A percentile compares a stretch with the other conserved stretches of the same genome.
These are phyloP conservation scores for Naganishia randhawae DNA, from an alignment of 768 basidiomycete genomes.

Conservation along the genomic window DNA sequence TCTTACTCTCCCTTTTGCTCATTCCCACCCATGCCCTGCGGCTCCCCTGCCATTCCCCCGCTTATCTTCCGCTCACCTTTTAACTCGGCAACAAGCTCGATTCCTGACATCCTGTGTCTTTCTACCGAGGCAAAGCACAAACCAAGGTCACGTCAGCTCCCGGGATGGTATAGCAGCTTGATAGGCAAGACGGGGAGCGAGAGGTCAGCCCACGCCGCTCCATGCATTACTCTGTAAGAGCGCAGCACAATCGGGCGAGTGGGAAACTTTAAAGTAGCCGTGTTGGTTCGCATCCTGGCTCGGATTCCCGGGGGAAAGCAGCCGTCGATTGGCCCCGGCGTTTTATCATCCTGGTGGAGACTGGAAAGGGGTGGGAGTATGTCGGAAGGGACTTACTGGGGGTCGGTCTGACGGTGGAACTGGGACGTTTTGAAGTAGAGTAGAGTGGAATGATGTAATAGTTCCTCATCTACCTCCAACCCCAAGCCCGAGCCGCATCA, in stretches of 20 bases:
- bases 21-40: not conserved
- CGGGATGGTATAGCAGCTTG: no score
- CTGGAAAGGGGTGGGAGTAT: no score
- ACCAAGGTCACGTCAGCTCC: not conserved
- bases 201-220: no score
- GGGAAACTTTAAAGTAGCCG: not conserved
- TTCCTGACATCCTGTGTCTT: constrained; percentile 33
- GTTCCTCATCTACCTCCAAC: no score
- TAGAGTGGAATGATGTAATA: no score
- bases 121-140: not conserved
- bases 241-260: not conserved
- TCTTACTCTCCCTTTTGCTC: no score
- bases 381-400: no score
- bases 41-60: not conserved
- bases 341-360: constrained; percentile 3
- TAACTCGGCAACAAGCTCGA: constrained; percentile 43
- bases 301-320: not conserved
- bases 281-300: constrained; percentile 19
- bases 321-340: constrained; percentile 24
- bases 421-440: no score
- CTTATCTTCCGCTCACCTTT: constrained; percentile 12
- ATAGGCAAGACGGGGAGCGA: no score
- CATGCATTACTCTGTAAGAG: not conserved
- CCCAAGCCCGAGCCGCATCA: no score
- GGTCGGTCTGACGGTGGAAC: no score